Base-by-base conservation (phyloP, 345 rosid genomes). In the Kandelia obovata region DNA sequence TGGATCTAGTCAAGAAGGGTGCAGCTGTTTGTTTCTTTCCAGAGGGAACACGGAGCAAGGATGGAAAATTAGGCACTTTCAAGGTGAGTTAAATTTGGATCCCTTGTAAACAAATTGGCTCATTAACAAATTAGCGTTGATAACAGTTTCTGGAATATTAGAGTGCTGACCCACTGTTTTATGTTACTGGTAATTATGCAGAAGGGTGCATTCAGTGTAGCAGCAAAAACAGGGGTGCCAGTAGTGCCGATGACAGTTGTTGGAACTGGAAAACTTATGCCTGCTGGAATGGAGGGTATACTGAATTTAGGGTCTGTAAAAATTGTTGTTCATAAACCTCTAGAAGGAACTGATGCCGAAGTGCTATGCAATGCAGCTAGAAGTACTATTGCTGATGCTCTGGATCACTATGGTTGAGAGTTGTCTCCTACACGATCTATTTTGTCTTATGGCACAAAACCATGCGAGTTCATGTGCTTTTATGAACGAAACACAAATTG, bases 221-320 rank as follows among this genome's bases (percentile, higher is more conserved):
- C 99, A 15, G 83, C 85, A 21, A 95, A 92, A 86, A 85, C 89
- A 0, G 78, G 86, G 71, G 99, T 82, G 25, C 94, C 94, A 5
- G 90, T 92, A 6, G 82, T 95, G 28, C 99, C 98, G 5, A 83
- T 95, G 64, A 88, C 98, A 55, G 73, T 92, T 43, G 77, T 87
- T 67, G 99, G 98, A 75, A 90, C 99, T 35, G 98, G 99, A n/a
- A 70, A 81, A 69, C 88, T 92, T 77, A 92, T 92, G 99, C 99
- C 97, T n/a, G 43, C 87, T 0, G 96, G 99, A 68, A 80, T 77
- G 69, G 98, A 95, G 84, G 75, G 88, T 64, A 79, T 87, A 47
- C 58, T 95, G 70, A 90, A 90, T 77, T 30, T 66, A 3, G 99
- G 99, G 68, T 75, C 72, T 19, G 86, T 90, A 4, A 88, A 78